A percentile compares a stretch with the other conserved stretches of the same genome.
Conservation (phyloP, 768 basidiomycete species). For the Tricholoma sp. region DNA sequence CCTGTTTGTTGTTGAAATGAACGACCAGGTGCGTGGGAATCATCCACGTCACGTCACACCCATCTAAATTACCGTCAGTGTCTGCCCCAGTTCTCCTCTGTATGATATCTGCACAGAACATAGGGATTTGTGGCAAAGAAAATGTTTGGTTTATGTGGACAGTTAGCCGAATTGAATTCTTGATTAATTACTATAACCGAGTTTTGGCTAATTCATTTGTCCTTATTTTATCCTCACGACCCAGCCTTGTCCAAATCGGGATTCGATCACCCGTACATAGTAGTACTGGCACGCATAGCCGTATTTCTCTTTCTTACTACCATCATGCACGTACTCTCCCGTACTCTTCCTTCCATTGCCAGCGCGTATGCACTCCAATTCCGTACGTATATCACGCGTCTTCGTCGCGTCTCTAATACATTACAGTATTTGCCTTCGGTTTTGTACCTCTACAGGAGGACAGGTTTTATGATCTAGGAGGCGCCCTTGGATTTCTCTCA, state of each 20-base stretch:
- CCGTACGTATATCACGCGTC: conserved; percentile 24
- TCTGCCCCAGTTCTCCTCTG: too few species aligned
- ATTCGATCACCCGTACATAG: background rate
- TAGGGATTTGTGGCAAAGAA: too few species aligned
- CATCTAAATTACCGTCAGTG: background rate
- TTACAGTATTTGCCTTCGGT: conserved; percentile 46
- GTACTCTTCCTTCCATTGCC: conserved; percentile 42
- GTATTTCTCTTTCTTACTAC: too few species aligned
- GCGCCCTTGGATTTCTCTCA: conserved; percentile 60
- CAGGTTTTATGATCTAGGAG: conserved; percentile 62
- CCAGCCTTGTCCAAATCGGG: background rate
- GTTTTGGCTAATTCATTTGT: background rate
- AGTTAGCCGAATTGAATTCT: background rate
- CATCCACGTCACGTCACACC: conserved; percentile 8
- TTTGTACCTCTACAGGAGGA: conserved; percentile 66
- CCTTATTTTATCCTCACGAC: background rate
- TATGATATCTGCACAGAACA: too few species aligned
- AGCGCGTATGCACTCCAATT: conserved; percentile 50
- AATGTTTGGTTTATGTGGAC: too few species aligned
- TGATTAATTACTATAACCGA: background rate
- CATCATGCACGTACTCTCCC: conserved; percentile 46
- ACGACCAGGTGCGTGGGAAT: conserved; percentile 25
- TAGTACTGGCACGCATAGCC: too few species aligned
- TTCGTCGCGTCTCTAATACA: conserved; percentile 3
- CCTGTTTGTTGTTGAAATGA: conserved; percentile 25